Conservation (phyloP, 805 yeast species). For the Suhomyces sp. region DNA sequence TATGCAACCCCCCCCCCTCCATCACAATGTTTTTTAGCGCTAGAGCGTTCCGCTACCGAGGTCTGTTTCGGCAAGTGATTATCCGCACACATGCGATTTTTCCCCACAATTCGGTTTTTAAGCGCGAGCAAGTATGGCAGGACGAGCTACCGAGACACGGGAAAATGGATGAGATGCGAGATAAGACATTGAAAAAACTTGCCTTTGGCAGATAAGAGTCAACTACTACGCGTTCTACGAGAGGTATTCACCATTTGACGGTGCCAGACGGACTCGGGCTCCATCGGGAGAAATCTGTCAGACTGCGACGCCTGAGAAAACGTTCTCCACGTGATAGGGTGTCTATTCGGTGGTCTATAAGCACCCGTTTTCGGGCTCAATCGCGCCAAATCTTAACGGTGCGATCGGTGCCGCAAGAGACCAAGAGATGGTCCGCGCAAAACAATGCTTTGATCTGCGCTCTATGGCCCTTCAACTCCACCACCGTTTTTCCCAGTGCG, state of each 20-base stretch:
- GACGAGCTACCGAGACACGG: background rate
- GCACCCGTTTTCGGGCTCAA: background rate
- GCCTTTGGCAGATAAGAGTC: background rate
- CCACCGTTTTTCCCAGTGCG: constrained; percentile 31
- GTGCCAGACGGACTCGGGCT: background rate
- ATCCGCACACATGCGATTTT: constrained; percentile 1
- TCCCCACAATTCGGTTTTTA: background rate
- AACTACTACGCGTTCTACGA: background rate
- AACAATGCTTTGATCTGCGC: constrained; percentile 48
- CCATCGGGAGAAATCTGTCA: background rate
- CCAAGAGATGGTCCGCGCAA: background rate
- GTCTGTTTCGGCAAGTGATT: background rate
- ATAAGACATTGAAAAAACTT: too few relatives aligned
- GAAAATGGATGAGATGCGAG: background rate
- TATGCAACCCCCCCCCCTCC: background rate
- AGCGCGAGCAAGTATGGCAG: background rate
- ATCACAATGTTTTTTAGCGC: background rate
- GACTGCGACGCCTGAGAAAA: background rate
- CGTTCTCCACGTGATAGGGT: background rate
- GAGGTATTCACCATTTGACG: background rate
- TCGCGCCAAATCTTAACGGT: background rate
- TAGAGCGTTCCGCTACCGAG: background rate
- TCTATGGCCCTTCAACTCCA: constrained; percentile 35
- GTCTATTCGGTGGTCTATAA: background rate
- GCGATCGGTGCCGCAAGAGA: constrained; percentile 1